Conservation (phyloP, 306 rosid genomes). For the Dalbergia cultrata region DNA sequence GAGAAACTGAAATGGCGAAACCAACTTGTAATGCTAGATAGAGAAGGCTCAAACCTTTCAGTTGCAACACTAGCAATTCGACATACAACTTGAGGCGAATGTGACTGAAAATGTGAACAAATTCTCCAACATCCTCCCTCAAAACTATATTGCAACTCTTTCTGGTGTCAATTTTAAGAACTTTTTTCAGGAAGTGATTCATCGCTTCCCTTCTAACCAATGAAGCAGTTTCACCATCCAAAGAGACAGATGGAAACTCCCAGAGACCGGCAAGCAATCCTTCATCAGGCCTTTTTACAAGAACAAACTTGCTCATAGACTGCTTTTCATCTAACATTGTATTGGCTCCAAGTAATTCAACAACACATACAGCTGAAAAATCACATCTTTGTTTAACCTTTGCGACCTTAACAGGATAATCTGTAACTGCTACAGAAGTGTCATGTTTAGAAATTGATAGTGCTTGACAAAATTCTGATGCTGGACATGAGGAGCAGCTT, state of each 20-base stretch:
- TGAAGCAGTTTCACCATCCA: constrained; percentile 68
- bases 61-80: constrained; percentile 66
- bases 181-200: constrained; percentile 57
- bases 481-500: constrained; percentile 83
- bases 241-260: constrained; percentile 90
- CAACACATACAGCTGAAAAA: constrained; percentile 81
- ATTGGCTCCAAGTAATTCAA: constrained; percentile 72
- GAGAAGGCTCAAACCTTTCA: constrained; percentile 66
- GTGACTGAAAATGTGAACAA: constrained; percentile 87
- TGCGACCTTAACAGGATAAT: constrained; percentile 74
- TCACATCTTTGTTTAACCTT: constrained; percentile 76
- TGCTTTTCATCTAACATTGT: constrained; percentile 40
- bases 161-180: constrained; percentile 62
- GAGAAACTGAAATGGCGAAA: constrained; percentile 24
- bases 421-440: constrained; percentile 69
- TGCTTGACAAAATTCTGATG: constrained; percentile 71
- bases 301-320: constrained; percentile 67
- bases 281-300: constrained; percentile 85
- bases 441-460: constrained; percentile 63
- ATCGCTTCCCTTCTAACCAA: constrained; percentile 63
- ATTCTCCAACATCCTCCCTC: constrained; percentile 87
- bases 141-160: constrained; percentile 57
- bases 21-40: constrained; percentile 37
- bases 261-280: constrained; percentile 98
- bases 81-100: constrained; percentile 90